Evolutionary conservation across 257 asterid species (phyloP).

Genomic region (Linaria vulgaris): DNA sequence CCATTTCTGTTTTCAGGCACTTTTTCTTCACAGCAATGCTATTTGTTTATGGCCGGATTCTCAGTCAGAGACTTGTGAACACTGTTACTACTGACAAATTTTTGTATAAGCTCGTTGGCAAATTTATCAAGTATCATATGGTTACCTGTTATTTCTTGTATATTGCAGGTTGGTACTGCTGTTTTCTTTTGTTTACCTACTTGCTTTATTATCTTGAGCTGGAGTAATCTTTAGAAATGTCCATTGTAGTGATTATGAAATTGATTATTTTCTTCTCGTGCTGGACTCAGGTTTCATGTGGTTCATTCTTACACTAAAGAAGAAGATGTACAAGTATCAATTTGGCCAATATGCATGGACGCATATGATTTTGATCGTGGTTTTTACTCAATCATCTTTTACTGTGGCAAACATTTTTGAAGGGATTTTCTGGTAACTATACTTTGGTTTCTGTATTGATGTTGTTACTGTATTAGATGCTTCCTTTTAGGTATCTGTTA

Average conservation of each 20-base stretch:
- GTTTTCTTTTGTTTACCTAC: conserved; percentile 11
- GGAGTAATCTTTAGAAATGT: background rate
- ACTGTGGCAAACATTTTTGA: conserved; percentile 78
- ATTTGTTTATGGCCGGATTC: conserved; percentile 79
- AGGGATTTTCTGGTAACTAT: conserved; percentile 76
- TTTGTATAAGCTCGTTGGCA: conserved; percentile 69
- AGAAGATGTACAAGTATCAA: conserved; percentile 90
- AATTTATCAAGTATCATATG: conserved; percentile 82
- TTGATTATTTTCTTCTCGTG: conserved; percentile 25
- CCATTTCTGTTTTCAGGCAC: conserved; percentile 53
- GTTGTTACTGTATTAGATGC: conserved; percentile 15
- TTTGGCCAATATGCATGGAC: conserved; percentile 93
- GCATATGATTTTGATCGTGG: conserved; percentile 78
- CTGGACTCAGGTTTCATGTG: conserved; percentile 73
- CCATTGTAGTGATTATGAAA: background rate
- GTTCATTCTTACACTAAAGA: conserved; percentile 86
- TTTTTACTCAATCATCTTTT: conserved; percentile 74
- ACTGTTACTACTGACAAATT: conserved; percentile 71
- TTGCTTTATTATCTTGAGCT: background rate
- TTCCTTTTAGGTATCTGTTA: conserved; percentile 9
- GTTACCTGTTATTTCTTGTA: conserved; percentile 86
- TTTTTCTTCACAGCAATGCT: conserved; percentile 88
- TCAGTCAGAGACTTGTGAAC: conserved; percentile 83
- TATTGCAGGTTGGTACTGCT: conserved; percentile 60
- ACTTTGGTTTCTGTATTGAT: conserved; percentile 1